A percentile compares a stretch with the other conserved stretches of the same genome.
These are phyloP conservation scores for Lecanicillium sp. DNA, from an alignment of 2,329 filamentous ascomycete species.

Conservation along the genomic window DNA sequence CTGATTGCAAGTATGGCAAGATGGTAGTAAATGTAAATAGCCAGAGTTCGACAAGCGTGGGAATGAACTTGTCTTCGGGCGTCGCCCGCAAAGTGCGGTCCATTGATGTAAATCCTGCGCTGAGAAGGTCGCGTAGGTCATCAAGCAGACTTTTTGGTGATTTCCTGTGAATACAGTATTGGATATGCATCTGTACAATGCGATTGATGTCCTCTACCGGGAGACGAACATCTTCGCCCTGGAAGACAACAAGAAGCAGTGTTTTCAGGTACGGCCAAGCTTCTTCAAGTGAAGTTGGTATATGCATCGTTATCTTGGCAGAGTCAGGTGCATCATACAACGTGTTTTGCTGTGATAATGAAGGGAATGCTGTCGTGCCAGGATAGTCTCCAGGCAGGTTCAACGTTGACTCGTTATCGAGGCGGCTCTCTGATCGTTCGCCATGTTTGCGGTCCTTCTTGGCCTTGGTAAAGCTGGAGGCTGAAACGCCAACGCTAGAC, in stretches of 20 bases:
- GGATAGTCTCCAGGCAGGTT: constrained; percentile 39
- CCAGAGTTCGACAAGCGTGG: constrained; percentile 88
- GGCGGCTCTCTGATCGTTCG: constrained; percentile 46
- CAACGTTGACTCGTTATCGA: constrained; percentile 44
- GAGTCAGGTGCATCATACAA: constrained; percentile 46
- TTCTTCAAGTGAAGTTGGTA: constrained; percentile 66
- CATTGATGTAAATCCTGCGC: constrained; percentile 77
- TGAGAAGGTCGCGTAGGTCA: constrained; percentile 65
- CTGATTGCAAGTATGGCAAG: constrained; percentile 87
- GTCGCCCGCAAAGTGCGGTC: constrained; percentile 74
- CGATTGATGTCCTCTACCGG: constrained; percentile 79
- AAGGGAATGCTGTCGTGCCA: constrained; percentile 43
- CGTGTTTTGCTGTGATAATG: constrained; percentile 32
- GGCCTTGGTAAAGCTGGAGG: constrained; percentile 66
- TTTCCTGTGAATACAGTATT: constrained; percentile 67
- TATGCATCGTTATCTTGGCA: constrained; percentile 48
- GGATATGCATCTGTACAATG: constrained; percentile 69
- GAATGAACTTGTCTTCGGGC: constrained; percentile 81
- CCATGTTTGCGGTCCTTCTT: constrained; percentile 82
- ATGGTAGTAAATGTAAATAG: constrained; percentile 85
- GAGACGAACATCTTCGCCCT: constrained; percentile 70
- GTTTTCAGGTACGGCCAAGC: constrained; percentile 76
- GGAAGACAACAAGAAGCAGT: constrained; percentile 68
- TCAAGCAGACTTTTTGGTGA: constrained; percentile 65
- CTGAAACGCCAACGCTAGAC: constrained; percentile 58